Evolutionary conservation across 768 basidiomycete species (phyloP).

Genomic region (Russula earlei): DNA sequence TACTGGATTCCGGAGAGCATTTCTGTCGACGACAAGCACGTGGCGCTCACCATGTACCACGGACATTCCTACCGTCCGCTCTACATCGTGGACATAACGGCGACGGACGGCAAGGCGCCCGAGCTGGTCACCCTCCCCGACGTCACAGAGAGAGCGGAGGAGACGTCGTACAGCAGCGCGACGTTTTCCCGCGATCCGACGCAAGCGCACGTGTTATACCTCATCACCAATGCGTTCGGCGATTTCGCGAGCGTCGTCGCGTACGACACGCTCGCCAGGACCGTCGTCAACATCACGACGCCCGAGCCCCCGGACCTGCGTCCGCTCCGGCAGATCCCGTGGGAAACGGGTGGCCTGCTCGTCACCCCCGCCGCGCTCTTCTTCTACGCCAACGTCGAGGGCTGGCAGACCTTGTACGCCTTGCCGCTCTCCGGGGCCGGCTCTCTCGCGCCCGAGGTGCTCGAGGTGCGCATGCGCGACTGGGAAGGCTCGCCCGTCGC

Average conservation of each 20-base stretch:
- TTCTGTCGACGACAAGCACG: constrained; percentile 32
- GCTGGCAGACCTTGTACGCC: constrained; percentile 25
- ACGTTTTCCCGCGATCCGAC: constrained; percentile 28
- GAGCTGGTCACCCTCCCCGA: constrained; percentile 30
- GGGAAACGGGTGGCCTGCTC: constrained; percentile 26
- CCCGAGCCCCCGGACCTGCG: constrained; percentile 24
- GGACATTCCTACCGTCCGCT: constrained; percentile 25
- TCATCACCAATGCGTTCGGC: constrained; percentile 32
- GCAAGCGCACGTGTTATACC: constrained; percentile 27
- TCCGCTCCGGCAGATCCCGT: constrained; percentile 29
- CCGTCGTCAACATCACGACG: constrained; percentile 32
- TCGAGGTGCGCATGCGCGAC: constrained; percentile 8
- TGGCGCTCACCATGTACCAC: constrained; percentile 27
- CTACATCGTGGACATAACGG: constrained; percentile 30
- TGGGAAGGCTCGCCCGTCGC: constrained; percentile 24
- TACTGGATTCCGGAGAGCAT: constrained; percentile 27
- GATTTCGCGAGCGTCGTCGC: constrained; percentile 31
- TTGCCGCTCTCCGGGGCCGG: constrained; percentile 18
- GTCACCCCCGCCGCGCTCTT: constrained; percentile 22
- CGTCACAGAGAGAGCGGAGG: constrained; percentile 26
- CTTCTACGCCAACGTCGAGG: constrained; percentile 33
- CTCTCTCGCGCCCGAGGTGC: constrained; percentile 23
- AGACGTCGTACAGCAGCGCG: constrained; percentile 19
- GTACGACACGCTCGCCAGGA: constrained; percentile 26
- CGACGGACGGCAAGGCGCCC: constrained; percentile 21